Base-by-base conservation (phyloP, 2,329 filamentous ascomycete species). In the Colletotrichum acutatum region DNA sequence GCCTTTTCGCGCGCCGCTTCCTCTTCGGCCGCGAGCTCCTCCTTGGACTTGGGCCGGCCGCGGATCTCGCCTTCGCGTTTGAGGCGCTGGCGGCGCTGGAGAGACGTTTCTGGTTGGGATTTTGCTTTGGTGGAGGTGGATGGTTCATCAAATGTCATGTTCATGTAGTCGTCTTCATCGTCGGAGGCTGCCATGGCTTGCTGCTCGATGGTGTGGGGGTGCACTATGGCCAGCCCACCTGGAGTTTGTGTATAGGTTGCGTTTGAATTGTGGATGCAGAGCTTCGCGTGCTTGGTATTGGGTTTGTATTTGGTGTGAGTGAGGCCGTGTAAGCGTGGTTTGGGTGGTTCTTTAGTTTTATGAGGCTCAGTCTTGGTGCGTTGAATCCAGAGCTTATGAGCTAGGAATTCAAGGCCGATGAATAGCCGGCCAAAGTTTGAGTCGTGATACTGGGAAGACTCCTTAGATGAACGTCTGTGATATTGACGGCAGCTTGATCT, bases 161-260 rank as follows among this genome's bases (percentile, higher is more conserved):
- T 95, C 93, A 99, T 97, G 87, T 99, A 98, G 83, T 99, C 97
- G 75, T 98, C 95, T 75, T 95, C 94, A 24, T 95, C 94, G 7
- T 94, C 93, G 11, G 62, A 74, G 46, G 62, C 68, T 46, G 64
- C 37, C 68, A 71, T 71, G 57, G 56, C 53, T 26, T 26, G 22
- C 42, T n/a, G 22, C n/a, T n/a, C n/a, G 11, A 11, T 53, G 2
- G 28, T 53, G 49, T 7, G 37, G 16, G 2, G 19, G 16, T 34
- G 26, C 7, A 12, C 14, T 16, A 12, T 3, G 32, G 32, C 19
- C 28, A 8, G 7, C n/a, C 4, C 49, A 26, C 34, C 1, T 28
- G 4, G 26, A n/a, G 12, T 14, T 6, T 26, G 4, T 22, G 1
- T 30, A 5, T 32, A 5, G 52, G 2, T 54, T 22, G 32, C 4